These are phyloP conservation scores for Citrus australasica DNA, from an alignment of 345 rosid genomes.

Conservation along the genomic window DNA sequence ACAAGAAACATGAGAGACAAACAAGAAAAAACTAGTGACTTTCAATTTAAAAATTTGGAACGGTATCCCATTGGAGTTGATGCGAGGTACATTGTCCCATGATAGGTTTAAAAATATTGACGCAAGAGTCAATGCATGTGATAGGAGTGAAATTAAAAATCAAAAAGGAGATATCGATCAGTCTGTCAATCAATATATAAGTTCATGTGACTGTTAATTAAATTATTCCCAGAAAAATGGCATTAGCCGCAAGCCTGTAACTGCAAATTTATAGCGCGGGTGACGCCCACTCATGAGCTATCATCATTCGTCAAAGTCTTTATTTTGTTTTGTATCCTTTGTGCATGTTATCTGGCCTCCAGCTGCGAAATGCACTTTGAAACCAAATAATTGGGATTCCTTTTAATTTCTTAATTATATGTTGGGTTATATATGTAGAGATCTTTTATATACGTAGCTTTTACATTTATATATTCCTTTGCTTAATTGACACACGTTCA, in stretches of 20 bases:
- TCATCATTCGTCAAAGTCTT: not conserved
- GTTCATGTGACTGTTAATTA: slow-evolving; percentile 11
- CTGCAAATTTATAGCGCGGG: not conserved
- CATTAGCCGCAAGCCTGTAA: not conserved
- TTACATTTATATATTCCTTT: not conserved
- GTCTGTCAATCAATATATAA: not conserved
- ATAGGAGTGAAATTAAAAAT: not conserved
- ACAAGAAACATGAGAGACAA: too few species aligned
- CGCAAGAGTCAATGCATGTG: not conserved
- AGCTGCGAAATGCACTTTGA: too few species aligned
- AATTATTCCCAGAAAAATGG: slow-evolving; percentile 14
- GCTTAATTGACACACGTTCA: not conserved
- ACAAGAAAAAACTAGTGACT: too few species aligned
- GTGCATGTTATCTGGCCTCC: not conserved
- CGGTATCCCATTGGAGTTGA: too few species aligned
- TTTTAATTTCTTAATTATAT: not conserved
- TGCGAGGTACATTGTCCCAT: too few species aligned
- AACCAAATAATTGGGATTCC: not conserved
- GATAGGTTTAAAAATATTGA: not conserved
- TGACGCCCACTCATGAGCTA: not conserved
- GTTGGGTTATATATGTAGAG: not conserved
- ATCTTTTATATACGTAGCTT: too few species aligned
- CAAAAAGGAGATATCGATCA: not conserved
- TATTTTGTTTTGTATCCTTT: not conserved
- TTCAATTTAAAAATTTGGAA: too few species aligned